Evolutionary conservation across 2,329 filamentous ascomycete genomes (phyloP), one percentile per base, ranked within the genome.

Genomic region (Colletotrichum cordylinicola): DNA sequence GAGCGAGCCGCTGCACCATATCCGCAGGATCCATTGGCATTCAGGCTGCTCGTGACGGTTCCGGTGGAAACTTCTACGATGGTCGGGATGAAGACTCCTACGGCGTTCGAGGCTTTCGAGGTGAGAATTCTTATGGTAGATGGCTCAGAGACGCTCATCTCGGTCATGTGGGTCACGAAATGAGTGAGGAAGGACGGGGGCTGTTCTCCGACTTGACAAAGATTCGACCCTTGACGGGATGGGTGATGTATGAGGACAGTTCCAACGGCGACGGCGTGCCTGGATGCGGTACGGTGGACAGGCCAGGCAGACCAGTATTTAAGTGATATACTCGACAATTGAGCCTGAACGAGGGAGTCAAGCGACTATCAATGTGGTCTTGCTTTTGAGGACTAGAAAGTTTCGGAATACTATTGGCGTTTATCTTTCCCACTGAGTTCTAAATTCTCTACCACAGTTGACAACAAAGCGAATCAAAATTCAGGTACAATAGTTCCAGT

Each of bases 91-190:
- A n/a, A 16, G n/a, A 43, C 18, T 18, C 15, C 33, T 56, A 6
- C 29, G 52, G 37, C 29, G 12, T 9, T 4, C 21, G 37, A 39
- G n/a, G 1, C 27, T 6, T 2, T 35, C 31, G 12, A 29, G 1
- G 0, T 6, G 13, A 8, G 10, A 37, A 68, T 13, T 8, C 24
- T n/a, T 48, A 48, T 12, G 39, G 39, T 48, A 7, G n/a, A 8
- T 48, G 43, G 43, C 16, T 27, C 0, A 16, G 16, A 0, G 24
- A 52, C 0, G 0, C 0, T 39, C 21, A 7, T 1, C 0, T 1
- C 29, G 48, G n/a, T 31, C 66, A 35, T 0, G 21, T 16, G 35
- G 10, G 6, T n/a, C 18, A 0, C 15, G 1, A 2, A n/a, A 37
- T 0, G 29, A 48, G 33, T 6, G 29, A 0, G 12, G 55, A 68